Base-by-base conservation (phyloP, 129 eudicot genomes). In the Arctium minus region DNA sequence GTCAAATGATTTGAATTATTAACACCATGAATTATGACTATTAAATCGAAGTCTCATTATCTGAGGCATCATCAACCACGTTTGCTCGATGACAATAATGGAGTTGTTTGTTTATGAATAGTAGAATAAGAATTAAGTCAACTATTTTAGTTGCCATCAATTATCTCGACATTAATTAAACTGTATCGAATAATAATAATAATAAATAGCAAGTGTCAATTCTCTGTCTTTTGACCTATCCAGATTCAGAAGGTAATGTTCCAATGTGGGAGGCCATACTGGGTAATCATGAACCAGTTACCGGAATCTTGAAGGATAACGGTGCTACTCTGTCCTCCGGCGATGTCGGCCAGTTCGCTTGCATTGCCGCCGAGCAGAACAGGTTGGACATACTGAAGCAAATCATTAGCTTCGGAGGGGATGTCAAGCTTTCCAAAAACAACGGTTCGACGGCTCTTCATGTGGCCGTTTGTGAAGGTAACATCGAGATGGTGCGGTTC, bases 181-280 rank as follows among this genome's bases (percentile, higher is more conserved):
- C 67, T 65, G 33, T 65, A 65, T 27, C 6, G 18, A 53, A 65
- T 65, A 22, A 56, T 1, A 60, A 60, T 60, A 60, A 60, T 46
- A 46, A 46, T 9, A 8, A 17, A 67, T 27, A 67, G 1, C 71
- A 67, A 18, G 32, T 64, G 35, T 30, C 9, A 67, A 22, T 32
- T 33, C 71, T 33, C 18, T 74, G 73, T 15, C 42, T 53, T 77
- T 86, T 79, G 70, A 72, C 53, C 15, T 65, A 17, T 79, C 62
- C 94, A 95, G 99, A 95, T 91, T 86, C 89, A 75, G 94, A 95
- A 86, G 99, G 99, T 65, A 93, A 80, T 76, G 93, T 92, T 17
- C 99, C 99, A 73, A 71, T 96, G 27, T 96, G 98, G 99, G 99
- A 96, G 77, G 94, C 99, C 80, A 90, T 96, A 40, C 62, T 86